phyloP scores from a whole-genome alignment of 176 grass and related monocot species.

The Rhynchospora tenuis region DNA sequence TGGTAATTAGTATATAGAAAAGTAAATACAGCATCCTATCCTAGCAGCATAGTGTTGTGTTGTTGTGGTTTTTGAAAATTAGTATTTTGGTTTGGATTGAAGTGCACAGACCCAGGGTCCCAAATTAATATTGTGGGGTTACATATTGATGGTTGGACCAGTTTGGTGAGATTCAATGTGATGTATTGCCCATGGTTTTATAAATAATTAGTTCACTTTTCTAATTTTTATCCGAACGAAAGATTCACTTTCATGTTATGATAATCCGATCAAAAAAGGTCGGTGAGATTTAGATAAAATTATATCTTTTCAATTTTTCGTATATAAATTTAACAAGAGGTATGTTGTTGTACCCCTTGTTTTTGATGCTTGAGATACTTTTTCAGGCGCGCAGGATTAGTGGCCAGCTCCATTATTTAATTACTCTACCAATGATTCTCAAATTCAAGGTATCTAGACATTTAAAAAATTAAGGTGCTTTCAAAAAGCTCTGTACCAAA shows the following conservation, averaged over 20 bases:
- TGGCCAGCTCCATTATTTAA: not conserved
- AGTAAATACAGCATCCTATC: no score
- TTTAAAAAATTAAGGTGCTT: not conserved
- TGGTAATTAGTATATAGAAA: no score
- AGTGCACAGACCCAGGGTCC: no score
- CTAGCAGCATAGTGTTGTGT: no score
- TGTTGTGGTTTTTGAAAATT: no score
- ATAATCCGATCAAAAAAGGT: not conserved
- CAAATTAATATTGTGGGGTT: not conserved
- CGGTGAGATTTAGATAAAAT: not conserved
- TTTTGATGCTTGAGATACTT: not conserved
- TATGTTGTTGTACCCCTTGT: no score
- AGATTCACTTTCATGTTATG: not conserved
- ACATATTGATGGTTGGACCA: not conserved
- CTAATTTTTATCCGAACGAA: not conserved
- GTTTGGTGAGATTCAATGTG: not conserved
- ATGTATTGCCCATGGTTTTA: not conserved
- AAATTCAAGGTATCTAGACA: not conserved
- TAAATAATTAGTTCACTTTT: not conserved
- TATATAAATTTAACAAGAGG: no score
- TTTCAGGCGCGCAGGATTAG: not conserved
- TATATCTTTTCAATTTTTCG: not conserved
- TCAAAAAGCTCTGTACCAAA: not conserved
- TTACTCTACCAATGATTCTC: not conserved
- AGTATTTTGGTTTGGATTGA: no score